phyloP scores from a whole-genome alignment of 2,329 filamentous ascomycete genomes.

The Fusarium sulawesiense region DNA sequence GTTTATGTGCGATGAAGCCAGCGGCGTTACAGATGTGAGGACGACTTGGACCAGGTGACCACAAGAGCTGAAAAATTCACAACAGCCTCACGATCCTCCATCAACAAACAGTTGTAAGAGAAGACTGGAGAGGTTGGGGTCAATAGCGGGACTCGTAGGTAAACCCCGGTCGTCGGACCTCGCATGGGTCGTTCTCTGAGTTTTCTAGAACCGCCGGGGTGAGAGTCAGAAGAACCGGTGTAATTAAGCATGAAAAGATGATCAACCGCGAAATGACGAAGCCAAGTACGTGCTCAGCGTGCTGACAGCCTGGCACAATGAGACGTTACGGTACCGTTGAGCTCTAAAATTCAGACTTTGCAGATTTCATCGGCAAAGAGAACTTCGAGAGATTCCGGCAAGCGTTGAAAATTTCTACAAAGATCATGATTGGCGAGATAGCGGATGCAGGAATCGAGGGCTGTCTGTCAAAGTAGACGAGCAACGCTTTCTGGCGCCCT shows the following conservation, averaged over 20 bases:
- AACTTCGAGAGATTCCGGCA: constrained; percentile 11
- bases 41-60: constrained; percentile 8
- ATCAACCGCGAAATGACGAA: constrained; percentile 28
- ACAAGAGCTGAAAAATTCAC: constrained; percentile 1
- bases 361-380: neutral
- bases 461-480: constrained; percentile 8
- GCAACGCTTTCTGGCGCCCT: constrained; percentile 30
- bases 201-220: constrained; percentile 41
- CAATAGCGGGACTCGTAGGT: constrained; percentile 10
- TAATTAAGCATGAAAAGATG: constrained; percentile 41
- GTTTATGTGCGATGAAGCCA: constrained; percentile 13
- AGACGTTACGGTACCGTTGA: constrained; percentile 11
- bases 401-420: constrained; percentile 34
- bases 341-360: constrained; percentile 10
- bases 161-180: constrained; percentile 23
- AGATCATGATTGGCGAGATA: constrained; percentile 32
- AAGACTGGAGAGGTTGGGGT: constrained; percentile 15
- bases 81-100: neutral
- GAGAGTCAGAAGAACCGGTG: constrained; percentile 32
- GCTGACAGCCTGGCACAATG: neutral
- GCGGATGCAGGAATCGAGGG: constrained; percentile 15
- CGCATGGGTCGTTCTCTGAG: constrained; percentile 31
- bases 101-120: neutral
- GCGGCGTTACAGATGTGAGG: neutral
- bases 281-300: neutral